Evolutionary conservation across 768 basidiomycete genomes (phyloP), one percentile per base, ranked within the genome.

Genomic region (Rhodosporidiobolus odoratus): DNA sequence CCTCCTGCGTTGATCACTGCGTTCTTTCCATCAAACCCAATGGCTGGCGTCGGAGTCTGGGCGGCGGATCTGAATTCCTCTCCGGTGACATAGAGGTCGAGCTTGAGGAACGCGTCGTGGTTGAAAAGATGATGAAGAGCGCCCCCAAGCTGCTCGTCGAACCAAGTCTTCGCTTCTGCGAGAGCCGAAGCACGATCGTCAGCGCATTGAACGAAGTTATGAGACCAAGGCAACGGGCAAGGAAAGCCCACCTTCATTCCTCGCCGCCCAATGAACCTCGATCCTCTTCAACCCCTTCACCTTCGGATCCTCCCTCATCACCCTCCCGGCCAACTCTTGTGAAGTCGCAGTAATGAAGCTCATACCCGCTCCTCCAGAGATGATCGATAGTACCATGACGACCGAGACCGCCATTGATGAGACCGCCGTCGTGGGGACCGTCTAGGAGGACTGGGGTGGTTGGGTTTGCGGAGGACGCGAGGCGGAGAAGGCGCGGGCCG

Each of bases 361-460:
- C 32, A 72, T 70, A 5, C 77, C 77, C 21, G 71, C 67, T 0
- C 76, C 77, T 3, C 76, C 77, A 6, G 73, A 74, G 45, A 77
- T 3, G 12, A 27, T 76, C 12, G 41, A 72, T 53, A 30, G 58
- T 32, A 15, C 72, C 58, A 54, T 76, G 68, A 0, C 65, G 38
- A 19, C 62, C 52, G 48, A 75, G 62, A 47, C 76, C 71, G 40
- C 62, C 66, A 41, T 53, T 48, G 9, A 25, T 27, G 12, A 68
- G 52, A 12, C 70, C 69, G 23, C 75, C 75, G 61, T 76, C n/a
- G n/a, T n/a, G 76, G 4, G 77, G 77, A 0, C 77, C 77, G 38
- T 77, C 77, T 25, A 77, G 69, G 17, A 77, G 67, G 25, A 76
- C 72, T 10, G 68, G 68, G 19, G 73, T 74, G 1, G 72, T 65